These are phyloP conservation scores for Epichloe elymi DNA, from an alignment of 2,329 filamentous ascomycete species.

Conservation along the genomic window DNA sequence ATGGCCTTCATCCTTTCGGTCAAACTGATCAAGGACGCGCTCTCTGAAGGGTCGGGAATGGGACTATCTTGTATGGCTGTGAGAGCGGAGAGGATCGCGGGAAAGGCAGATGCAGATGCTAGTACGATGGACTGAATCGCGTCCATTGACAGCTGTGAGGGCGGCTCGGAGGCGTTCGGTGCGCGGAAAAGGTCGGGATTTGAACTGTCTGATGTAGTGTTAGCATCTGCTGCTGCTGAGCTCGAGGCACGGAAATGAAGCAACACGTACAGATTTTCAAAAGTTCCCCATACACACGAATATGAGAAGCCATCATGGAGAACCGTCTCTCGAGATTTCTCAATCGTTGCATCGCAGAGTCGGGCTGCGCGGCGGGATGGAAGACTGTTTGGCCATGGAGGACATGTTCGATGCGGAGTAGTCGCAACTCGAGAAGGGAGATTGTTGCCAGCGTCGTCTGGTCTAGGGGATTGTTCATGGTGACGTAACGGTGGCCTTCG, in stretches of 20 bases:
- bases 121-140: conserved; percentile 43
- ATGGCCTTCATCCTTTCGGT: conserved; percentile 49
- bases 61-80: conserved; percentile 43
- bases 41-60: conserved; percentile 41
- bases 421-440: conserved; percentile 43
- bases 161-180: conserved; percentile 30
- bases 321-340: conserved; percentile 42
- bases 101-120: conserved; percentile 41
- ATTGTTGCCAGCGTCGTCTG: conserved; percentile 42
- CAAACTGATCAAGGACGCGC: conserved; percentile 43
- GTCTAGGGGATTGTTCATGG: conserved; percentile 29
- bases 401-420: conserved; percentile 45
- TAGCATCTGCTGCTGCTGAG: background rate
- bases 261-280: conserved; percentile 42
- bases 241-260: background rate
- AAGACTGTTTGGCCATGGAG: conserved; percentile 34
- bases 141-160: conserved; percentile 36
- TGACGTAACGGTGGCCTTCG: background rate
- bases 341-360: conserved; percentile 30
- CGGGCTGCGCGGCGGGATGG: conserved; percentile 19
- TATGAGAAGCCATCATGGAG: conserved; percentile 31
- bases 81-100: conserved; percentile 41
- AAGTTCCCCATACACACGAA: conserved; percentile 45
- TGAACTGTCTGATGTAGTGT: conserved; percentile 29
- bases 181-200: conserved; percentile 43